A percentile compares a stretch with the other conserved stretches of the same genome.
Evolutionary conservation across 139 green algal species (phyloP).

Genomic region (Picochlorum costavermella): DNA sequence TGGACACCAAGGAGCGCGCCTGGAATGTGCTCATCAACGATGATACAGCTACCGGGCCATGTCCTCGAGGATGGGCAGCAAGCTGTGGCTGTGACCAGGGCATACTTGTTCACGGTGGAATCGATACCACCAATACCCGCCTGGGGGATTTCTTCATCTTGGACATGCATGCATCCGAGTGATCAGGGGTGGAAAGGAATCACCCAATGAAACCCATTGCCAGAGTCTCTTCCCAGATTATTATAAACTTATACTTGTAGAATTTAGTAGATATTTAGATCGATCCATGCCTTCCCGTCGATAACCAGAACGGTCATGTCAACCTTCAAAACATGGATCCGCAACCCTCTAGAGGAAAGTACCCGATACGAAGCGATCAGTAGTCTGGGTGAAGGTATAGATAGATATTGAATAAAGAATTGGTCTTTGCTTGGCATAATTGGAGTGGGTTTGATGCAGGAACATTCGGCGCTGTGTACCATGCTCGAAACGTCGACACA

Average conservation of each 20-base stretch:
- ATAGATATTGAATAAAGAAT: neutral
- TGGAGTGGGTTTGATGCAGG: conserved; percentile 13
- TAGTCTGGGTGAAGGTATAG: conserved; percentile 22
- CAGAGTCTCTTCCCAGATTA: too few species aligned
- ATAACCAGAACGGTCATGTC: neutral
- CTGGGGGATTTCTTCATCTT: conserved; percentile 9
- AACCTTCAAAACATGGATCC: neutral
- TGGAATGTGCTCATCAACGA: conserved; percentile 1
- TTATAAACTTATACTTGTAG: too few species aligned
- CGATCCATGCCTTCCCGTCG: neutral
- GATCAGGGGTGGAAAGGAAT: too few species aligned
- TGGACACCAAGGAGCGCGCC: neutral
- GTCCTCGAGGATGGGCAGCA: conserved; percentile 9
- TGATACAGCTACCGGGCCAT: neutral
- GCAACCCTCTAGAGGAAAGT: conserved; percentile 17
- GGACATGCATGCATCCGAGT: conserved; percentile 11
- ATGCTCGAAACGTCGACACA: conserved; percentile 26
- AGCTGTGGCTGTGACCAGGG: neutral
- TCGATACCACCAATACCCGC: conserved; percentile 2
- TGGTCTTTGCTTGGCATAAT: neutral
- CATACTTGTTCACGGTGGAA: conserved; percentile 6
- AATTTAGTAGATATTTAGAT: too few species aligned
- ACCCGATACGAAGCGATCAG: conserved; percentile 26
- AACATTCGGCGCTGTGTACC: conserved; percentile 31
- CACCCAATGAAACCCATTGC: too few species aligned